These are phyloP conservation scores for Eustoma russellianum DNA, from an alignment of 257 asterid species.

Conservation along the genomic window DNA sequence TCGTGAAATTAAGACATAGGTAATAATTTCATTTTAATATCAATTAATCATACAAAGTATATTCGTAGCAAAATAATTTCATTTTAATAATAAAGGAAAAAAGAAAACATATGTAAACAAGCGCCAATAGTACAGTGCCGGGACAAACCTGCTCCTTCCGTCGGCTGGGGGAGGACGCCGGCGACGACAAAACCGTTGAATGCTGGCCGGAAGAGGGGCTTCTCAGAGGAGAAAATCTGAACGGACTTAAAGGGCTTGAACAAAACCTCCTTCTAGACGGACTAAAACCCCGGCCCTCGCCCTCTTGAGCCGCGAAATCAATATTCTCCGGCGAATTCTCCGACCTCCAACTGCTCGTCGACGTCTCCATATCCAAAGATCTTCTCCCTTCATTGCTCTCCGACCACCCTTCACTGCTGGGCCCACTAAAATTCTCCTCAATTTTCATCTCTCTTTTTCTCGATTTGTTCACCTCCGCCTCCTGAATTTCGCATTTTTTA, in stretches of 20 bases:
- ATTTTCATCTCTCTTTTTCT: not conserved
- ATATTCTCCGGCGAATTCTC: constrained; percentile 15
- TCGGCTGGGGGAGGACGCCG: no score
- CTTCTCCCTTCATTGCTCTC: constrained; percentile 33
- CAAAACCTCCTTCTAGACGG: constrained; percentile 3
- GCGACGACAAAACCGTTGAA: no score
- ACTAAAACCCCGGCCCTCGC: not conserved
- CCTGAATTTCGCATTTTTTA: constrained; percentile 26
- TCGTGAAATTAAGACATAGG: no score
- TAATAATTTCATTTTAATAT: no score
- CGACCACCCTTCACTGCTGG: constrained; percentile 37
- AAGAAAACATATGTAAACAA: no score
- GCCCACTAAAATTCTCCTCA: constrained; percentile 20
- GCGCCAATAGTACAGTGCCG: no score
- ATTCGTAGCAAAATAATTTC: no score
- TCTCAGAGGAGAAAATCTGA: constrained; percentile 23
- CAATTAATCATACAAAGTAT: no score
- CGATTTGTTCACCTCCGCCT: not conserved
- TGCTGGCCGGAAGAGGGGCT: no score
- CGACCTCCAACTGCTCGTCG: constrained; percentile 20
- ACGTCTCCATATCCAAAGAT: constrained; percentile 31
- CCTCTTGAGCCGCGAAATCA: not conserved
- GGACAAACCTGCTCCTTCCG: constrained; percentile 31
- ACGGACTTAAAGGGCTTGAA: constrained; percentile 25
- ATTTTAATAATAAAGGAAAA: no score